phyloP scores from a whole-genome alignment of 2,329 filamentous ascomycete genomes.

The Hymenoscyphus repandus region DNA sequence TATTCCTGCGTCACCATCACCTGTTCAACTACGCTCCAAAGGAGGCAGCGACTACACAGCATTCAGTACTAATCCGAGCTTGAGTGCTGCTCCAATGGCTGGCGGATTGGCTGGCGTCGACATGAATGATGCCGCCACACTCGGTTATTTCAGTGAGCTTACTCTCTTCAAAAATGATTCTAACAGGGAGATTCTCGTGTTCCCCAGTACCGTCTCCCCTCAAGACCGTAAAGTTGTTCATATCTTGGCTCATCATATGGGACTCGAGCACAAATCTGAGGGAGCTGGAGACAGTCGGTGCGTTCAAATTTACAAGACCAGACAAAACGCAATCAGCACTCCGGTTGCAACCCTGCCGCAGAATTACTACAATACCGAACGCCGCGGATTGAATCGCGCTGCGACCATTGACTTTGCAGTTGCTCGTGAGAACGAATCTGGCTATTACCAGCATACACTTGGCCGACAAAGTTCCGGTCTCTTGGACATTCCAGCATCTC shows the following conservation, averaged over 20 bases:
- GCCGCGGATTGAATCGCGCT: conserved; percentile 82
- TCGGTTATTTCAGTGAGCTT: conserved; percentile 86
- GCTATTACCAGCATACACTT: conserved; percentile 68
- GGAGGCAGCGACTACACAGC: conserved; percentile 19
- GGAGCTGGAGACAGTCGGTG: conserved; percentile 83
- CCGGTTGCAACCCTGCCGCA: conserved; percentile 35
- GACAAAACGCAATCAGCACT: conserved; percentile 31
- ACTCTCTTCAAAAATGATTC: conserved; percentile 81
- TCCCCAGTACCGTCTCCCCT: conserved; percentile 74
- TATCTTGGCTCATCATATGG: conserved; percentile 92
- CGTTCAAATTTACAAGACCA: conserved; percentile 78
- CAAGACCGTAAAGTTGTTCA: conserved; percentile 86
- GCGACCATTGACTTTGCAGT: conserved; percentile 97
- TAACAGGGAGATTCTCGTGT: conserved; percentile 73
- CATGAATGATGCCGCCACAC: conserved; percentile 81
- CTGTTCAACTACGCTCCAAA: conserved; percentile 27
- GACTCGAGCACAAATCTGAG: conserved; percentile 82
- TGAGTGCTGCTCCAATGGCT: background rate
- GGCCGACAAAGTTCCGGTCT: conserved; percentile 75
- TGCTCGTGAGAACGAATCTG: conserved; percentile 59
- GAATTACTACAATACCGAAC: conserved; percentile 55
- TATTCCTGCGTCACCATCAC: conserved; percentile 36
- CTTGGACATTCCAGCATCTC: conserved; percentile 83
- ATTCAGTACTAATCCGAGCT: conserved; percentile 4
- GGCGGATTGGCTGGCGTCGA: conserved; percentile 54